Evolutionary conservation across 352 stramenopile genomes (phyloP).

Genomic region (Phytophthora boehmeriae): DNA sequence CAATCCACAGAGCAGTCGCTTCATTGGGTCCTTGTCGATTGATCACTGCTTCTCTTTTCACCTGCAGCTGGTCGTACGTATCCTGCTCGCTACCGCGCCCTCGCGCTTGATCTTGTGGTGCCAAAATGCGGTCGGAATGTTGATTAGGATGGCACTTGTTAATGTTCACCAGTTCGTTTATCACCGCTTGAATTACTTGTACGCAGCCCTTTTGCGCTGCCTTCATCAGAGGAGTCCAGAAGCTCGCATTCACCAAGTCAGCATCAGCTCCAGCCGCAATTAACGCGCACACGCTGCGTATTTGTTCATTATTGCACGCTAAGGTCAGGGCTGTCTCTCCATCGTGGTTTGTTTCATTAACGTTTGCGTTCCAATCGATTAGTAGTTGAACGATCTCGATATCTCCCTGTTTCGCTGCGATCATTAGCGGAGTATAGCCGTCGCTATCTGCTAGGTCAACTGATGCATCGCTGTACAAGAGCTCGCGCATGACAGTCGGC

Average conservation of each 20-base stretch:
- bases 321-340: conserved; percentile 25
- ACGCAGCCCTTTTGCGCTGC: conserved; percentile 28
- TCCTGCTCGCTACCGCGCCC: conserved; percentile 5
- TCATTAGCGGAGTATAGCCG: conserved; percentile 39
- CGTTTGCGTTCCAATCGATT: conserved; percentile 23
- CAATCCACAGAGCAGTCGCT: conserved; percentile 22
- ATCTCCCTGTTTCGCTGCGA: conserved; percentile 19
- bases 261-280: conserved; percentile 27
- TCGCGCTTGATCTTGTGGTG: background rate
- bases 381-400: conserved; percentile 22
- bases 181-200: conserved; percentile 23
- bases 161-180: conserved; percentile 25
- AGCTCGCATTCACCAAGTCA: conserved; percentile 23
- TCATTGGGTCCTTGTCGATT: conserved; percentile 19
- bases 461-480: conserved; percentile 22
- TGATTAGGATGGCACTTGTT: conserved; percentile 4
- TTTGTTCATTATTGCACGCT: conserved; percentile 23
- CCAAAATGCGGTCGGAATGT: background rate
- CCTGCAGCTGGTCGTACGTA: conserved; percentile 15
- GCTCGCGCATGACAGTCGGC: conserved; percentile 14
- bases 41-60: conserved; percentile 11
- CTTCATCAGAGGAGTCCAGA: conserved; percentile 32
- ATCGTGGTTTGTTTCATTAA: conserved; percentile 14
- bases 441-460: conserved; percentile 24
- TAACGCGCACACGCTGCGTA: conserved; percentile 18